Evolutionary conservation across 2,329 filamentous ascomycete genomes (phyloP), one percentile per base, ranked within the genome.

Genomic region (Pseudocercospora macadamiae): DNA sequence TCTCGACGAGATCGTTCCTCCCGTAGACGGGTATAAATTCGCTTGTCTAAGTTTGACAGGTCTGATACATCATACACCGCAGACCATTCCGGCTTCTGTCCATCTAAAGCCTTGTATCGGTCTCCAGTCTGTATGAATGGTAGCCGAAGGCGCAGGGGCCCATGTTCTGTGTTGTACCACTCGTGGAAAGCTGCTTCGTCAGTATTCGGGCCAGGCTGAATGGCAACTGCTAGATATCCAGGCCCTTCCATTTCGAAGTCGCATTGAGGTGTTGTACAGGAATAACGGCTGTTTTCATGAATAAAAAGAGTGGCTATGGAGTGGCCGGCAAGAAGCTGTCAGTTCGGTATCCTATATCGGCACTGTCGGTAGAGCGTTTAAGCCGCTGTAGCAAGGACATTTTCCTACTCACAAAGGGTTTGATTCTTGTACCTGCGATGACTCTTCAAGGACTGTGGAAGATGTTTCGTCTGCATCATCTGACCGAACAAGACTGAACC

Each of bases 161-260:
- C 91, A 77, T 96, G 91, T 78, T 96, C 91, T 75, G 92, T 95
- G 79, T 96, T 93, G 80, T 96, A 96, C 90, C 90, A 93, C 73
- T 96, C 90, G 75, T 96, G 89, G 76, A 96, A 96, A 69, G 90
- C 86, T 62, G 84, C 80, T 48, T 82, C 75, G 55, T 87, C 80
- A 67, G 91, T 81, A 65, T 82, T 82, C 57, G 84, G 80, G 73
- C 84, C 82, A 68, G 91, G 90, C 76, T 93, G 87, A 88, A 96
- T 96, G 14, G 90, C 92, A 66, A 96, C 91, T 73, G 88, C 91
- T 70, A 96, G 86, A 69, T 92, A 86, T 60, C 91, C 91, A 8
- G 83, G 83, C 7, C 69, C 69, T 54, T 68, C 61, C 68, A 71
- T 69, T 55, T 75, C 79, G 16, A 25, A 54, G 36, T 30, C 18